These are phyloP conservation scores for Dentiscutata heterogama DNA, from an alignment of 371 early-diverging fungal genomes.

Conservation along the genomic window DNA sequence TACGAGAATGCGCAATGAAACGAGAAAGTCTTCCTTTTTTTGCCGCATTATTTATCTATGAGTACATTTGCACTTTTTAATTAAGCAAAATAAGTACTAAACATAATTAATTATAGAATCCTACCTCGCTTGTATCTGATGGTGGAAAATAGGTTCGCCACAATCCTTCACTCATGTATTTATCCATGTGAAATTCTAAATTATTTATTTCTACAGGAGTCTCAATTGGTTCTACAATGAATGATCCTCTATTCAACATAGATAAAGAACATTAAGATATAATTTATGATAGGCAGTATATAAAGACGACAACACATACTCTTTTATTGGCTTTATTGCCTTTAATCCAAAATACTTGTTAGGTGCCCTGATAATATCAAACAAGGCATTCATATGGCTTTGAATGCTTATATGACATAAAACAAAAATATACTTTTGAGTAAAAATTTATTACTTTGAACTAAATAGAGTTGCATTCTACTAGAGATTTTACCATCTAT, in stretches of 20 bases:
- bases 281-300: not conserved
- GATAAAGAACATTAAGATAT: not conserved
- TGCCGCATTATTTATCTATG: conserved; percentile 86
- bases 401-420: not conserved
- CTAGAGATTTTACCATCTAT: not conserved
- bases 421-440: not conserved
- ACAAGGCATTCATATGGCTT: not conserved
- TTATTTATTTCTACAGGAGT: conserved; percentile 79
- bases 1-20: conserved; percentile 89
- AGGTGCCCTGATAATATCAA: not conserved
- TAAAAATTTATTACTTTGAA: not conserved
- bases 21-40: conserved; percentile 81
- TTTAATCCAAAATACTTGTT: not conserved
- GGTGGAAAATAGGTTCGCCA: conserved; percentile 94
- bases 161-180: conserved; percentile 74
- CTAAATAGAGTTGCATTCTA: not conserved
- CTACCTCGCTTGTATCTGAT: conserved; percentile 81
- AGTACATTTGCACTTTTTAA: not conserved
- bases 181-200: conserved; percentile 70
- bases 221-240: conserved; percentile 93
- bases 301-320: conserved; percentile 2
- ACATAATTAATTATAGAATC: not conserved
- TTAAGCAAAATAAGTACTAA: not conserved
- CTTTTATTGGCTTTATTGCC: not conserved
- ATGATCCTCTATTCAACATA: conserved; percentile 47